phyloP scores from a whole-genome alignment of 1,284 basidiomycete species.

The Ustilago crameri region DNA sequence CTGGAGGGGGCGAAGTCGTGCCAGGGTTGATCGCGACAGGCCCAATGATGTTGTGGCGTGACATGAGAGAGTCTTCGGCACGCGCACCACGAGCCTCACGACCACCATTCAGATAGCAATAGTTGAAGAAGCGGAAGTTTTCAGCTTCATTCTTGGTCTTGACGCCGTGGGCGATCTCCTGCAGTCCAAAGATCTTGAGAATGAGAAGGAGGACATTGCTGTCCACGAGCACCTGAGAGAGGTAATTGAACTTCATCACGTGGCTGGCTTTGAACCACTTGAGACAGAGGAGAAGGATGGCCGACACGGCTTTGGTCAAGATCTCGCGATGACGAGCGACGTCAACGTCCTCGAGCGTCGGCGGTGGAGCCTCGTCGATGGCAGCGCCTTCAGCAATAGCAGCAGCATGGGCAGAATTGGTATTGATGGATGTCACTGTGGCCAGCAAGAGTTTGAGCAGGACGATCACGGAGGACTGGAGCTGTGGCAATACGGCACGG shows the following conservation, averaged over 20 bases:
- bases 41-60: constrained; percentile 48
- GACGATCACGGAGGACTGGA: constrained; percentile 66
- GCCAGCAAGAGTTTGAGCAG: constrained; percentile 66
- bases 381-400: constrained; percentile 62
- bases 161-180: constrained; percentile 85
- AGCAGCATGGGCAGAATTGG: constrained; percentile 61
- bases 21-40: constrained; percentile 45
- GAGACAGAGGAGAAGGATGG: constrained; percentile 86
- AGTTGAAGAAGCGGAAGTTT: constrained; percentile 88
- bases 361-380: constrained; percentile 73
- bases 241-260: constrained; percentile 97
- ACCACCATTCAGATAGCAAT: constrained; percentile 78
- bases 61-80: constrained; percentile 68
- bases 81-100: constrained; percentile 52
- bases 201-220: constrained; percentile 94
- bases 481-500: constrained; percentile 55
- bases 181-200: constrained; percentile 96
- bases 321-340: constrained; percentile 96
- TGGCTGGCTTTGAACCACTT: constrained; percentile 96
- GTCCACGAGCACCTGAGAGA: constrained; percentile 92
- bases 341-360: constrained; percentile 92
- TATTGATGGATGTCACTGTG: constrained; percentile 63
- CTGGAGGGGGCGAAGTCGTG: constrained; percentile 42
- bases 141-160: constrained; percentile 88
- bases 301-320: constrained; percentile 94